phyloP scores from a whole-genome alignment of 2,329 filamentous ascomycete species.

The Claviceps sp. region DNA sequence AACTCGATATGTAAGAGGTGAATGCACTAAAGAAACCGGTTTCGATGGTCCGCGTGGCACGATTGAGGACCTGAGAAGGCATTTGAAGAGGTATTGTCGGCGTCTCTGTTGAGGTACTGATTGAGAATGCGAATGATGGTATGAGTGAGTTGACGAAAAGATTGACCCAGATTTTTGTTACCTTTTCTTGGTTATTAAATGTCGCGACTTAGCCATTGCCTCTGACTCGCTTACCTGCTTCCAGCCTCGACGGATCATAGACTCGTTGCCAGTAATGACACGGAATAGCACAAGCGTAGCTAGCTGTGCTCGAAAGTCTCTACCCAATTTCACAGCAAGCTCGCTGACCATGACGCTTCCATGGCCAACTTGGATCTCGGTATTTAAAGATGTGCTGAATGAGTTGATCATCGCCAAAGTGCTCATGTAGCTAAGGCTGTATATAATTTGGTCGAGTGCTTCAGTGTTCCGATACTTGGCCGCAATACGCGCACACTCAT shows the following conservation, averaged over 20 bases:
- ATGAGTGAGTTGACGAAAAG: slow-evolving; percentile 92
- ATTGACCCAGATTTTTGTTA: slow-evolving; percentile 87
- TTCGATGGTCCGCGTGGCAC: slow-evolving; percentile 64
- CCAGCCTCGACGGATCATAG: slow-evolving; percentile 64
- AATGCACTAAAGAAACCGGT: slow-evolving; percentile 86
- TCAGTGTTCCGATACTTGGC: slow-evolving; percentile 71
- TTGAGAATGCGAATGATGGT: slow-evolving; percentile 57
- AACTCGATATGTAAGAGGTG: slow-evolving; percentile 95
- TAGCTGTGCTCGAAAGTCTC: slow-evolving; percentile 85
- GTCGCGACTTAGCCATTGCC: neutral
- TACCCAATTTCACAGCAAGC: slow-evolving; percentile 86
- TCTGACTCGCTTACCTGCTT: slow-evolving; percentile 47
- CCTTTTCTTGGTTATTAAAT: slow-evolving; percentile 30
- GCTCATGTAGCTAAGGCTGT: slow-evolving; percentile 80
- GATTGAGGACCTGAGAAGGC: slow-evolving; percentile 85
- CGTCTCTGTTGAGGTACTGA: slow-evolving; percentile 54
- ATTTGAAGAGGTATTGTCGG: slow-evolving; percentile 78
- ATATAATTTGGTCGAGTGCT: slow-evolving; percentile 84
- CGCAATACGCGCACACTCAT: slow-evolving; percentile 89
- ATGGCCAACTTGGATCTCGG: slow-evolving; percentile 83
- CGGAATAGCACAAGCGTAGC: slow-evolving; percentile 93
- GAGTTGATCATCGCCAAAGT: slow-evolving; percentile 64
- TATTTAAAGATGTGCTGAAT: slow-evolving; percentile 80
- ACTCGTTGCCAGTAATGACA: slow-evolving; percentile 75
- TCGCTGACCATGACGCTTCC: slow-evolving; percentile 98